Evolutionary conservation across 371 early-diverging fungal genomes (phyloP).

Genomic region (Mucor velutinosus): DNA sequence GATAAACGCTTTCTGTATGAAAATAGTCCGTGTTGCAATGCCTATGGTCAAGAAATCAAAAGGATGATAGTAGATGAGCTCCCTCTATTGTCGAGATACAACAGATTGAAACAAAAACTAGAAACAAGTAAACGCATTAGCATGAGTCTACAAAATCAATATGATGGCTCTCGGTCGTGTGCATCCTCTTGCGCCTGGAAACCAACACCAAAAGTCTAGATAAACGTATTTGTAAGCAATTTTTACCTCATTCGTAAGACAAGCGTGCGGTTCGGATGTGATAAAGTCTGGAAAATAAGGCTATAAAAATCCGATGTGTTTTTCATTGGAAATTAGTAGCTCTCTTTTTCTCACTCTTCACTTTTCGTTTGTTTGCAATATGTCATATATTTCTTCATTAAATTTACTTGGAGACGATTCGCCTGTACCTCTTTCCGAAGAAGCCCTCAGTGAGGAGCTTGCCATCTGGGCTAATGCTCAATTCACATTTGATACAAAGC

Average conservation of each 20-base stretch:
- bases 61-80: neutral
- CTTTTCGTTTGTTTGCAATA: conserved; percentile 3
- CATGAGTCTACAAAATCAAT: neutral
- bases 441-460: conserved; percentile 42
- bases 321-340: neutral
- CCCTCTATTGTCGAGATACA: too few relatives aligned
- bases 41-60: neutral
- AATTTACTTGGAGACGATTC: conserved; percentile 44
- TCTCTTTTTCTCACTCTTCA: too few relatives aligned
- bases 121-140: too few relatives aligned
- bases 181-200: too few relatives aligned
- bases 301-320: neutral
- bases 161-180: neutral
- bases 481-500: conserved; percentile 66
- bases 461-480: conserved; percentile 75
- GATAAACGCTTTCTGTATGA: neutral
- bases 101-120: too few relatives aligned
- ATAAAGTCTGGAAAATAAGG: neutral
- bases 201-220: neutral
- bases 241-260: neutral
- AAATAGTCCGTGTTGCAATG: neutral
- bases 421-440: conserved; percentile 40
- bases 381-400: conserved; percentile 52
- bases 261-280: neutral
- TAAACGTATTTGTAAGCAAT: neutral